Conservation (phyloP, 352 stramenopile species). For the Globisporangium carolinianum region DNA sequence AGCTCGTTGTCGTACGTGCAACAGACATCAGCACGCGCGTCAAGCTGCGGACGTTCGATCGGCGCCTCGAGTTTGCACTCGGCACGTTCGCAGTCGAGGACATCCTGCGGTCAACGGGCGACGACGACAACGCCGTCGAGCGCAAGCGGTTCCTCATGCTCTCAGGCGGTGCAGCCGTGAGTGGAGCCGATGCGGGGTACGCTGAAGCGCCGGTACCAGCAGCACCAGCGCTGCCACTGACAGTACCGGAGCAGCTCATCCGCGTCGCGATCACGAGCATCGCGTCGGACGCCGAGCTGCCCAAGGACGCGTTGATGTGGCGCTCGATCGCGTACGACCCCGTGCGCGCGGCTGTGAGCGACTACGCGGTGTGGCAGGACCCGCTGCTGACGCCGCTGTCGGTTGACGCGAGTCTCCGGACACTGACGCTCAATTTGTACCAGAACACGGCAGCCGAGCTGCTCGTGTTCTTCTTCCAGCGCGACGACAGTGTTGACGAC, state of each 20-base stretch:
- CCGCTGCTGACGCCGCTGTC: conserved; percentile 60
- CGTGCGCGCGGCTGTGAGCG: conserved; percentile 20
- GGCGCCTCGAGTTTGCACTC: conserved; percentile 58
- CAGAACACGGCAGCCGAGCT: conserved; percentile 71
- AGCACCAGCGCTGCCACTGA: not conserved
- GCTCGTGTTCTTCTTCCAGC: conserved; percentile 73
- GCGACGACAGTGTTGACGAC: conserved; percentile 6
- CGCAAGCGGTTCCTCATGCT: conserved; percentile 51
- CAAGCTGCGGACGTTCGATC: conserved; percentile 60
- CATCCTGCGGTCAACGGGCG: conserved; percentile 15
- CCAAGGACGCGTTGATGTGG: conserved; percentile 49
- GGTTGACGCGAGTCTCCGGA: conserved; percentile 60
- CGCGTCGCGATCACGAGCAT: conserved; percentile 70
- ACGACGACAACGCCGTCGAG: conserved; percentile 4
- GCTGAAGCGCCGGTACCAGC: conserved; percentile 3
- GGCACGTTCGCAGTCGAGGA: conserved; percentile 74
- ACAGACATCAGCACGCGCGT: conserved; percentile 58
- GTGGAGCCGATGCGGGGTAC: conserved; percentile 2
- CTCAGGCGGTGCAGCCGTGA: conserved; percentile 29
- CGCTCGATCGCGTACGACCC: conserved; percentile 30
- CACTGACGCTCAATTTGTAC: conserved; percentile 68
- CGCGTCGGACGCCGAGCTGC: conserved; percentile 46
- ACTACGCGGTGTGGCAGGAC: conserved; percentile 69
- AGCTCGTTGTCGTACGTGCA: conserved; percentile 48
- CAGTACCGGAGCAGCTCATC: conserved; percentile 37